Evolutionary conservation across 768 basidiomycete species (phyloP), one percentile per base, ranked within the genome.

Genomic region (Daedalea quercina): DNA sequence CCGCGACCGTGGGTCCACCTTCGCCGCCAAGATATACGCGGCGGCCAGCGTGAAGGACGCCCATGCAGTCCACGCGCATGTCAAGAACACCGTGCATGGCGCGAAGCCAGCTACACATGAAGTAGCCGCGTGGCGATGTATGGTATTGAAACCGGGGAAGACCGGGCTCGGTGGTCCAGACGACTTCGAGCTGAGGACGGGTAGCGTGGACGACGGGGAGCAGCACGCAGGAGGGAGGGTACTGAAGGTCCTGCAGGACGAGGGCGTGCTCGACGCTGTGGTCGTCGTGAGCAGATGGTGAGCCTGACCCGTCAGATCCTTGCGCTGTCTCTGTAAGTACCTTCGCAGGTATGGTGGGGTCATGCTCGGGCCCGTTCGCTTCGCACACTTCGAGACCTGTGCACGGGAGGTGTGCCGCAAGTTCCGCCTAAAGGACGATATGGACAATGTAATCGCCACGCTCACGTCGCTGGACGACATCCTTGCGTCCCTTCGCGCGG

Each of bases 231-330:
- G 85, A 24, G 73, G 69, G 15, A 77, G 74, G 54, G 73, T 89
- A 25, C 64, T 87, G 57, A 80, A 76, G 57, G 77, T 81, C 12
- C 86, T 94, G 85, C 76, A 81, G 60, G 70, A 72, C n/a, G 75
- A 81, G 55, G 84, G 80, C 1, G 74, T 83, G 17, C 75, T 91
- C 24, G 90, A 93, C 64, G 87, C 84, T 9, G 85, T 86, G 3
- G 84, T 92, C 11, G 75, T 91, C 55, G 85, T 91, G 35, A 84
- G 80, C 67, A 79, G 90, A 53, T 88, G 90, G 87, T 90, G 64
- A 57, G 72, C 63, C 2, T 31, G 17, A 19, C n/a, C 25, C 35
- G 40, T n/a, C 20, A 22, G n/a, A 23, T 1, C 17, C n/a, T 28
- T 3, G 24, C n/a, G 44, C 26, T n/a, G 28, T 3, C 23, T 31